Conservation (phyloP, 106 monocot genomes). For the Dioscorea dumetorum region DNA sequence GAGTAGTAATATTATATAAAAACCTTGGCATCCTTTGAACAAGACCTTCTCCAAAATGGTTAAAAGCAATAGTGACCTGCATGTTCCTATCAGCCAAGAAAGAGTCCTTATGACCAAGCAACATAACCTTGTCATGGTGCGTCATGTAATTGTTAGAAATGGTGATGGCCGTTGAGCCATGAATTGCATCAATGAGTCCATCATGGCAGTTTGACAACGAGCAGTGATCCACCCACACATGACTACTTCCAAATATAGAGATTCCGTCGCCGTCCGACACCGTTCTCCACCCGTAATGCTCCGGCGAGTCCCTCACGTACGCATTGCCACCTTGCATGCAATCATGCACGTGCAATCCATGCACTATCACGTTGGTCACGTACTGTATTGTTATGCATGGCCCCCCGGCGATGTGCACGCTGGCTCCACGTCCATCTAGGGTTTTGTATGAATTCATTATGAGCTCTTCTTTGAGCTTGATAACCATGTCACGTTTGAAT, state of each 20-base stretch:
- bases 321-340: conserved; percentile 9
- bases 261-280: conserved; percentile 13
- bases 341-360: conserved; percentile 10
- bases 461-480: conserved; percentile 9
- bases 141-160: conserved; percentile 11
- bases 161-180: conserved; percentile 9
- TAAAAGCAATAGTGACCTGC: conserved; percentile 15
- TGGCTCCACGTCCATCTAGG: conserved; percentile 8
- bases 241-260: conserved; percentile 2
- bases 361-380: conserved; percentile 8
- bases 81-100: conserved; percentile 3
- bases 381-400: conserved; percentile 9
- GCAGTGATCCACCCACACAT: conserved; percentile 10
- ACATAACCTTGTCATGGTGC: conserved; percentile 14
- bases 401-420: conserved; percentile 11
- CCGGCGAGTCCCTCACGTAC: conserved; percentile 14
- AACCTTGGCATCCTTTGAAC: conserved; percentile 12
- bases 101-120: conserved; percentile 5
- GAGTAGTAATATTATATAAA: neutral
- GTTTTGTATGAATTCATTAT: conserved; percentile 12
- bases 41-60: conserved; percentile 7
- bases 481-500: conserved; percentile 13
- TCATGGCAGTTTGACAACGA: conserved; percentile 3
- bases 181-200: conserved; percentile 9
- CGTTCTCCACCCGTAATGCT: conserved; percentile 15